phyloP scores from a whole-genome alignment of 2,329 filamentous ascomycete genomes.

The Dryadomyces sulphureus region DNA sequence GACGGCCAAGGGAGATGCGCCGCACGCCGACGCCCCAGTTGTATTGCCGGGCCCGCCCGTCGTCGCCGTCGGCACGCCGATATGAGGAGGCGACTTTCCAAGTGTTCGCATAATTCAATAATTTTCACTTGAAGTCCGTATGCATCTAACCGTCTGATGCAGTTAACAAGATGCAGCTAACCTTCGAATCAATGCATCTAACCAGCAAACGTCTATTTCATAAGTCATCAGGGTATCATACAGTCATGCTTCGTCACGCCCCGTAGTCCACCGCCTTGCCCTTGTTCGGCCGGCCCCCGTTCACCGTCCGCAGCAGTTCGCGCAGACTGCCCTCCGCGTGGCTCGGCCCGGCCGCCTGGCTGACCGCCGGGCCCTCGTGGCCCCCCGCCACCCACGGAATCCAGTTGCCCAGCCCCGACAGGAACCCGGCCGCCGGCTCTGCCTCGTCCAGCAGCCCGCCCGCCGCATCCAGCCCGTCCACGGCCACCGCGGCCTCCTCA shows the following conservation, averaged over 20 bases:
- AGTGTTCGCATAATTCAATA: neutral
- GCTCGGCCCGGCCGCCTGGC: conserved; percentile 10
- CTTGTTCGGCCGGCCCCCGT: conserved; percentile 12
- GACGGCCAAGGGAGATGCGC: neutral
- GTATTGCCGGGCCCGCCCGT: neutral
- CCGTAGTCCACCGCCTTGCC: conserved; percentile 14
- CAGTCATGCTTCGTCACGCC: neutral
- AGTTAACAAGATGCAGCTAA: too few relatives aligned
- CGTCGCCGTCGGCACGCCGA: conserved; percentile 1
- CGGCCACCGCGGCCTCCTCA: neutral
- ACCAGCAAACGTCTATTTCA: too few relatives aligned
- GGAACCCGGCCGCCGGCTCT: conserved; percentile 10
- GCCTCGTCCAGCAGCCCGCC: conserved; percentile 10
- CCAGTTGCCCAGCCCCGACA: conserved; percentile 29
- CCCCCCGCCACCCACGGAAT: conserved; percentile 25
- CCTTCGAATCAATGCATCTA: too few relatives aligned
- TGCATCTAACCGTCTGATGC: too few relatives aligned
- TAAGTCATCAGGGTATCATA: too few relatives aligned
- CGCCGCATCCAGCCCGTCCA: neutral
- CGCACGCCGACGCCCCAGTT: neutral
- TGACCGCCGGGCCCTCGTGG: neutral
- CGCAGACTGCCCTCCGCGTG: conserved; percentile 43
- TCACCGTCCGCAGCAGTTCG: conserved; percentile 29
- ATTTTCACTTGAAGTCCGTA: too few relatives aligned
- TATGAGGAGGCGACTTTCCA: neutral